A percentile compares a stretch with the other conserved stretches of the same genome.
Conservation (phyloP, 306 rosid species). For the Argentina anserina region DNA sequence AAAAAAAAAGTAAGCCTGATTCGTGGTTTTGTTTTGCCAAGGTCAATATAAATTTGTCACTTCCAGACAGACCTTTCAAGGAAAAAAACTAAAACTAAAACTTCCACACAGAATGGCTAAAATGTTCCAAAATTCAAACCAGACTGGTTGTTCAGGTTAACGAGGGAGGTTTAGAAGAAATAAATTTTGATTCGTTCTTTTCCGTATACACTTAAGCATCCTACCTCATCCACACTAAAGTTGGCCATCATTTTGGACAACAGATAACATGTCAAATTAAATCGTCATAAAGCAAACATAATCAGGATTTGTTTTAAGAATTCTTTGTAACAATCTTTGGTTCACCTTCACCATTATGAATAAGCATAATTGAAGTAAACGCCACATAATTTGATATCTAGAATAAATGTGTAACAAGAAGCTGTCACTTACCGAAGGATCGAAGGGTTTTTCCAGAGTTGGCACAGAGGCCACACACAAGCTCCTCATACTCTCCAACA, state of each 20-base stretch:
- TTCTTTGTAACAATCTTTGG: neutral
- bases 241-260: neutral
- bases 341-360: neutral
- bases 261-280: neutral
- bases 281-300: neutral
- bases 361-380: too few species aligned
- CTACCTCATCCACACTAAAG: neutral
- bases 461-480: constrained; percentile 63
- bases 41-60: too few species aligned
- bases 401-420: constrained; percentile 7
- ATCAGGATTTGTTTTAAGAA: neutral
- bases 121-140: too few species aligned
- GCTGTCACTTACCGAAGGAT: constrained; percentile 65
- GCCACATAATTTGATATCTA: neutral
- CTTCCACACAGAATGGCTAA: too few species aligned
- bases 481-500: constrained; percentile 75
- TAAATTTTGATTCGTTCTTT: neutral
- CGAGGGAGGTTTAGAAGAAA: neutral
- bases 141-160: neutral
- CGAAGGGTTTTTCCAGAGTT: constrained; percentile 80
- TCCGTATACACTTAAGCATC: neutral
- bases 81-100: too few species aligned
- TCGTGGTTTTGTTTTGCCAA: too few species aligned
- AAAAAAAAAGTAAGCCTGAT: too few species aligned
- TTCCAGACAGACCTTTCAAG: too few species aligned